phyloP scores from a whole-genome alignment of 495 filamentous ascomycete genomes.

The Aspergillus sclerotiicarbonarius region DNA sequence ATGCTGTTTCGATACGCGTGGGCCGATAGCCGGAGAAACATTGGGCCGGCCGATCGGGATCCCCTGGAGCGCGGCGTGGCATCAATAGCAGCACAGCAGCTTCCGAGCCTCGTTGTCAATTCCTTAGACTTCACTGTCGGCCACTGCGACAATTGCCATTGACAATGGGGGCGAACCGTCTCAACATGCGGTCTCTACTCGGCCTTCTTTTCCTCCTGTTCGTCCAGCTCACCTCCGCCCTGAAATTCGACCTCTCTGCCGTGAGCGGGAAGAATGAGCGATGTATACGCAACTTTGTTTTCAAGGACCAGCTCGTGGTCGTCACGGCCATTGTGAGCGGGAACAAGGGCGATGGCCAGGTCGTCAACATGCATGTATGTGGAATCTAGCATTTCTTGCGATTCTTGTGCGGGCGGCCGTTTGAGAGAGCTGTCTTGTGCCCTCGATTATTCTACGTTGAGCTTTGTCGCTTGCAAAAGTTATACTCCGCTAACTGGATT shows the following conservation, averaged over 20 bases:
- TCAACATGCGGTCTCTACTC: constrained; percentile 38
- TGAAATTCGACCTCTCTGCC: constrained; percentile 92
- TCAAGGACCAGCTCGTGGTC: constrained; percentile 91
- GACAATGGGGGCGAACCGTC: constrained; percentile 32
- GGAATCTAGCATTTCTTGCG: neutral
- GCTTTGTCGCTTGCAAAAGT: neutral
- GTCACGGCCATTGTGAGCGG: constrained; percentile 91
- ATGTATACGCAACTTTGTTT: constrained; percentile 96
- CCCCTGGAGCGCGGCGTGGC: constrained; percentile 28
- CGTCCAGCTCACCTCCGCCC: constrained; percentile 63
- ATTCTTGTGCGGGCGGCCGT: neutral
- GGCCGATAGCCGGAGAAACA: constrained; percentile 3
- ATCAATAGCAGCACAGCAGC: constrained; percentile 21
- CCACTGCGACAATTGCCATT: constrained; percentile 22
- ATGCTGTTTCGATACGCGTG: neutral
- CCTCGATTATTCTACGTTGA: neutral
- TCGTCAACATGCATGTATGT: constrained; percentile 92
- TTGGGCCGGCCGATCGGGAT: neutral
- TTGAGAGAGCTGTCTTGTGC: neutral
- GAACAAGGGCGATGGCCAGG: constrained; percentile 84
- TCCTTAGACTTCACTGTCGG: constrained; percentile 26
- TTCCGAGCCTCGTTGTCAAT: constrained; percentile 19
- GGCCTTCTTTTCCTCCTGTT: constrained; percentile 38
- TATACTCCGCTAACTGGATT: constrained; percentile 12
- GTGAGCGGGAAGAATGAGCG: constrained; percentile 66